These are phyloP conservation scores for Halteria grandinella DNA, from an alignment of 73 alveolate species.

Conservation along the genomic window DNA sequence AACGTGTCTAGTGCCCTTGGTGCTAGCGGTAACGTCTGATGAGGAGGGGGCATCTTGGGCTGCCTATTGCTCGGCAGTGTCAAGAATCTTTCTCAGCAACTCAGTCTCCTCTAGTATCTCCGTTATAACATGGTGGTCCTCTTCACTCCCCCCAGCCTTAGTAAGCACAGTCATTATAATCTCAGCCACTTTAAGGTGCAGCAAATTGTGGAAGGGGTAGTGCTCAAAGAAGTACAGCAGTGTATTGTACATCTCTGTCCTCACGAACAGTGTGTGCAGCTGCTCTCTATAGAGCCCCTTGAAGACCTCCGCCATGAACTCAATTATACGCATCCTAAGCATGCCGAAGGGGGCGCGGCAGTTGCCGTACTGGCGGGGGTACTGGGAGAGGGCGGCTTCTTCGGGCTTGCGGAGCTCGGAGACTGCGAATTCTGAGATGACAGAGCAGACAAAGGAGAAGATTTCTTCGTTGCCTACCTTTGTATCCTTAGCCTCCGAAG, in stretches of 20 bases:
- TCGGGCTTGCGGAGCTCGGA: no score
- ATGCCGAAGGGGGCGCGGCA: conserved; percentile 39
- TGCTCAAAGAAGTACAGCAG: conserved; percentile 19
- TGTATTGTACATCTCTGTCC: conserved; percentile 24
- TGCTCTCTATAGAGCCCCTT: conserved; percentile 14
- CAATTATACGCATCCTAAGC: conserved; percentile 36
- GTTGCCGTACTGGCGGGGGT: no score
- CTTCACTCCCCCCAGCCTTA: conserved; percentile 2
- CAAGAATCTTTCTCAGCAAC: conserved; percentile 18
- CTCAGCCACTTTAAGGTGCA: conserved; percentile 17
- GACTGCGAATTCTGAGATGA: no score
- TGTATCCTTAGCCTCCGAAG: no score
- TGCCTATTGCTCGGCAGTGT: neutral
- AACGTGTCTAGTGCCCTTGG: no score
- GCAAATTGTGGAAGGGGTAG: conserved; percentile 42
- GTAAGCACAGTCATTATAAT: conserved; percentile 11
- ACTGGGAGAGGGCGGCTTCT: no score
- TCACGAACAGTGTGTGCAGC: neutral
- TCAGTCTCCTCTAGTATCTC: conserved; percentile 18
- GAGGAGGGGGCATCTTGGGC: no score
- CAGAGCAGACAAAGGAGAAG: no score
- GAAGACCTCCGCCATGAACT: conserved; percentile 9
- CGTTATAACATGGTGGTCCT: conserved; percentile 1
- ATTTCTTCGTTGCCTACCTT: no score
- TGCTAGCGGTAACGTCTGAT: no score